Base-by-base conservation (phyloP, 2,329 filamentous ascomycete genomes). In the Colletotrichum sp. region DNA sequence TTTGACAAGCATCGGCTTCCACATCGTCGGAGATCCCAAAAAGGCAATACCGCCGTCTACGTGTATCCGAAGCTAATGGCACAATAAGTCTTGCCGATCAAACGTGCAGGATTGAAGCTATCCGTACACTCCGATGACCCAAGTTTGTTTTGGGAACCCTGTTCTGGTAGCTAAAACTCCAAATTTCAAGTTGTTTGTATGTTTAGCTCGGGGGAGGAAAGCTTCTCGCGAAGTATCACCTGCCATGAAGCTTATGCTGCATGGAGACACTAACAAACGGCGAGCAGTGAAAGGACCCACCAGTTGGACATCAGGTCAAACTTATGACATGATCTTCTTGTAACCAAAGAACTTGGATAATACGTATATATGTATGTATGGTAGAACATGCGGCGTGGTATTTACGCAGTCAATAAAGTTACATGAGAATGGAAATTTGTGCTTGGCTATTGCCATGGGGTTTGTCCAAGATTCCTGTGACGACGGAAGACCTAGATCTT, bases 401-500 rank as follows among this genome's bases (percentile, higher is more conserved):
- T 48, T 2, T 5, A 48, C n/a, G n/a, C 10, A 48, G 6, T 21
- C 10, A 48, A 48, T 43, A 8, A 48, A 21, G 10, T 21, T 48
- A 48, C 10, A 48, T 21, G n/a, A 48, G n/a, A 48, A 48, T 21
- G n/a, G n/a, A 21, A 21, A 48, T 21, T 1, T 48, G 43, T 48
- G n/a, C 43, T 48, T 48, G 10, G n/a, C 43, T 48, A 48, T 21
- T 13, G 43, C 18, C n/a, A 0, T 3, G 9, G 4, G 10, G 0
- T 2, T 48, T 5, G 1, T 48, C 3, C 3, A 48, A 21, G 18
- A 2, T 1, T 13, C n/a, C 1, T n/a, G 1, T n/a, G 38, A 43
- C 18, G 9, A 43, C 1, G 38, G 10, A 21, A 36, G 61, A 28
- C 68, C 32, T 65, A 62, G n/a, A 62, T 52, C 60, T 55, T 70